Evolutionary conservation across 768 basidiomycete genomes (phyloP), one percentile per base, ranked within the genome.

Genomic region (Termitomyces eurrhizus): DNA sequence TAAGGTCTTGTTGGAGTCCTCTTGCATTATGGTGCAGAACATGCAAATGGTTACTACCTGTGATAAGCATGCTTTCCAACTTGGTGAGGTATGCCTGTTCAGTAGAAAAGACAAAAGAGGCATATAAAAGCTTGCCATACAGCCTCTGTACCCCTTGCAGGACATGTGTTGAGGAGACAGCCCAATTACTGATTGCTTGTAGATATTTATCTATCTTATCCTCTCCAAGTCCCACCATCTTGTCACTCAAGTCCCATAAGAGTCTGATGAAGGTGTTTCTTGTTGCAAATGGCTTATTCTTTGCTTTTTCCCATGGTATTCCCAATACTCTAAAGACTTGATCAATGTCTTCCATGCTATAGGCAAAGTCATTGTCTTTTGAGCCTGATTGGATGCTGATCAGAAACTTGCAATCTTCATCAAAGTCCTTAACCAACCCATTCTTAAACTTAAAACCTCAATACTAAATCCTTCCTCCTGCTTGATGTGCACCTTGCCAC

Each of bases 71-170:
- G 4, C 11, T 39, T 76, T 69, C 16, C 76, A 49, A 11, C 50
- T 49, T 18, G 71, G 35, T 74, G 44, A 78, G 70, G 64, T 74
- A 77, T 0, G 77, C 70, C 0, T 66, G 50, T 1, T 70, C 74
- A 6, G 4, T 45, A 4, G 66, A 66, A 1, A 71, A 13, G 2
- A 73, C 56, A 0, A 64, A 35, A 7, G 60, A 60, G 0, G 69
- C 55, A 21, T n/a, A n/a, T n/a, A n/a, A n/a, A n/a, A n/a, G n/a
- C n/a, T n/a, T n/a, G n/a, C n/a, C n/a, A n/a, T n/a, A 32, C 57
- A 62, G 26, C 55, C 60, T 41, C 39, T 57, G 37, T 1, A 45
- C 9, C 4, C 4, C 14, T n/a, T 41, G 39, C 13, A 41, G 6
- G 12, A 2, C 16, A 16, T 41, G 39, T 14, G 13, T 41, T 16